Conservation (phyloP, 2,329 filamentous ascomycete genomes). For the Aspergillus bombycis region DNA sequence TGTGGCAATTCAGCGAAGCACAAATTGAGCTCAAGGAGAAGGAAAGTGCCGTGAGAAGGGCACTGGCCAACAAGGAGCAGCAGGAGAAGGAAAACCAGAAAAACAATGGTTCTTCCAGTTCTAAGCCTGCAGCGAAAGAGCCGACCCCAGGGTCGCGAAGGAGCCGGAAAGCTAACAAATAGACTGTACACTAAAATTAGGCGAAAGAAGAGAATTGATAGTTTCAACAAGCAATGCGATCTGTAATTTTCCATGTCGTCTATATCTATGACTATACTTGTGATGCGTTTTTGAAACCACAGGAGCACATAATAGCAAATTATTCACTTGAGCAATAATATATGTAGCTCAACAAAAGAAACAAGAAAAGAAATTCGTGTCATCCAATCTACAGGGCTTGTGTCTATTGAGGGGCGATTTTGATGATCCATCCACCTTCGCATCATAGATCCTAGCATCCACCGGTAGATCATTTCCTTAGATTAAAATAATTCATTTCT, state of each 20-base stretch:
- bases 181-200: conserved; percentile 9
- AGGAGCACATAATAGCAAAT: conserved; percentile 2
- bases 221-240: neutral
- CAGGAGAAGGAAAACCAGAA: conserved; percentile 33
- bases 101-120: conserved; percentile 15
- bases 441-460: neutral
- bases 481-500: conserved; percentile 34
- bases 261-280: conserved; percentile 5
- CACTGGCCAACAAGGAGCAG: conserved; percentile 58
- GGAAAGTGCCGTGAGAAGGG: conserved; percentile 67
- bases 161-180: conserved; percentile 40
- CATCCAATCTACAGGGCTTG: conserved; percentile 31
- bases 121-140: conserved; percentile 24
- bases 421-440: neutral
- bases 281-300: neutral
- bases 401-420: conserved; percentile 10
- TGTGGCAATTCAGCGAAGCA: conserved; percentile 89
- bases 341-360: conserved; percentile 2
- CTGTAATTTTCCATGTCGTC: neutral
- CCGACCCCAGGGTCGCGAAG: conserved; percentile 43
- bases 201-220: neutral
- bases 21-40: conserved; percentile 83
- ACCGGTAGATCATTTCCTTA: neutral
- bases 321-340: conserved; percentile 2
- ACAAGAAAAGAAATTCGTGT: conserved; percentile 40